A percentile compares a stretch with the other conserved stretches of the same genome.
phyloP scores from a whole-genome alignment of 139 green algal genomes.

The Tetradesmus obliquus region DNA sequence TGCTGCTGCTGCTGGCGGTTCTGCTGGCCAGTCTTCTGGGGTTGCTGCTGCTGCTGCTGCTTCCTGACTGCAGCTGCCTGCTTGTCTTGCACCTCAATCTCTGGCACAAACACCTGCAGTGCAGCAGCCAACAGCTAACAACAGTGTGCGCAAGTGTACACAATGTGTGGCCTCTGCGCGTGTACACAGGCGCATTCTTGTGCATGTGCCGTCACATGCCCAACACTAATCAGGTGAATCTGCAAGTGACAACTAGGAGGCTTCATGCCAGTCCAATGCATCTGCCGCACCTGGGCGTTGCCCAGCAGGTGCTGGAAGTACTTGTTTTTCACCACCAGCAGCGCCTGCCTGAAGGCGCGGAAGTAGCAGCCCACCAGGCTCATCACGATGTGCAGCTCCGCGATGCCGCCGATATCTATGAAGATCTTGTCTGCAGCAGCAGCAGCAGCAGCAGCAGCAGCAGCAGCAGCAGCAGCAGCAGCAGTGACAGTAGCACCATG shows the following conservation, averaged over 20 bases:
- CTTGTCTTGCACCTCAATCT: background rate
- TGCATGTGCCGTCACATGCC: background rate
- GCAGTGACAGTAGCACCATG: no score
- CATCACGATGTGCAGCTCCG: conserved; percentile 51
- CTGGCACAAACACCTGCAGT: background rate
- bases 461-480: no score
- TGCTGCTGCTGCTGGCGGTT: conserved; percentile 16
- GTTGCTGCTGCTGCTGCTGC: background rate
- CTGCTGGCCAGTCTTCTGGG: background rate
- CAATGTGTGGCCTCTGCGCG: background rate
- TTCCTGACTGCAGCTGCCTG: background rate
- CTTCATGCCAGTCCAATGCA: no score
- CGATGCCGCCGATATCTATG: conserved; percentile 60
- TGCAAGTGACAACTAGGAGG: no score
- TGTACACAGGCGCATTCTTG: background rate
- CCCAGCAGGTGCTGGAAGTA: conserved; percentile 24
- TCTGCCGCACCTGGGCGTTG: conserved; percentile 7
- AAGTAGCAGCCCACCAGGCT: conserved; percentile 58
- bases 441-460: background rate
- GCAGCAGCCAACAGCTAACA: background rate
- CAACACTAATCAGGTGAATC: no score
- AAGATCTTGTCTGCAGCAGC: conserved; percentile 34
- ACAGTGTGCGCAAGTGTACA: background rate
- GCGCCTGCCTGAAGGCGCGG: conserved; percentile 15
- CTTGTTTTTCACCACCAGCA: conserved; percentile 44